Percentiles rank a stretch among this genome's conserved stretches.
These are phyloP conservation scores for Pholiota microspora DNA, from an alignment of 768 basidiomycete species.

Conservation along the genomic window DNA sequence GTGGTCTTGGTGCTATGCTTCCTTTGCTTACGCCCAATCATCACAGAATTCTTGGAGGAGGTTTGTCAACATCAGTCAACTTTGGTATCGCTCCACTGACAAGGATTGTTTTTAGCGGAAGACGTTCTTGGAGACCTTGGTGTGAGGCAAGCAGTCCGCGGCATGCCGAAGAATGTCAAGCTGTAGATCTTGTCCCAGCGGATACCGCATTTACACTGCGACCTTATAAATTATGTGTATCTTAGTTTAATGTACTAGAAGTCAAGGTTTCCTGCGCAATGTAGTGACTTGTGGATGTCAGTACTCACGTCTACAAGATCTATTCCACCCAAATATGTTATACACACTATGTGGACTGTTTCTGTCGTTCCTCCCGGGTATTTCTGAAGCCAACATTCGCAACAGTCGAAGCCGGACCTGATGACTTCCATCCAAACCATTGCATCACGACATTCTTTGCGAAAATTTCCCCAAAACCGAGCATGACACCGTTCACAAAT, in stretches of 20 bases:
- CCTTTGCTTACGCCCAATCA: background rate
- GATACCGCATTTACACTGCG: background rate
- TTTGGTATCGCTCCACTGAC: slow-evolving; percentile 3
- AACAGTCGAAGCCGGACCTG: slow-evolving; percentile 34
- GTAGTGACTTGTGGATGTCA: background rate
- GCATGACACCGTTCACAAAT: slow-evolving; percentile 93
- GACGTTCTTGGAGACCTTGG: slow-evolving; percentile 82
- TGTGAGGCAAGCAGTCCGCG: slow-evolving; percentile 75
- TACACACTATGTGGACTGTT: slow-evolving; percentile 9
- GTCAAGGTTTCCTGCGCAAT: background rate
- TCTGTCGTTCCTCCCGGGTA: slow-evolving; percentile 23
- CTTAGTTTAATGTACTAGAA: background rate
- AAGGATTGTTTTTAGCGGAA: slow-evolving; percentile 45
- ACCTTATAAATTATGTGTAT: background rate
- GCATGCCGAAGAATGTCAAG: slow-evolving; percentile 69
- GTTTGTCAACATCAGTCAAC: slow-evolving; percentile 22
- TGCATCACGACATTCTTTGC: slow-evolving; percentile 71
- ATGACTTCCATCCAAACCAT: slow-evolving; percentile 48
- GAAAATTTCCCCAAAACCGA: slow-evolving; percentile 94
- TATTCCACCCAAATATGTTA: background rate
- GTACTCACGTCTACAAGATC: background rate
- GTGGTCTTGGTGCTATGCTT: background rate
- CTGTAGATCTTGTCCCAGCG: slow-evolving; percentile 37
- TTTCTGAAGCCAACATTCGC: slow-evolving; percentile 30
- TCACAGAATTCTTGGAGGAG: slow-evolving; percentile 63